Evolutionary conservation across 257 asterid genomes (phyloP).

Genomic region (Ehretia macrophylla): DNA sequence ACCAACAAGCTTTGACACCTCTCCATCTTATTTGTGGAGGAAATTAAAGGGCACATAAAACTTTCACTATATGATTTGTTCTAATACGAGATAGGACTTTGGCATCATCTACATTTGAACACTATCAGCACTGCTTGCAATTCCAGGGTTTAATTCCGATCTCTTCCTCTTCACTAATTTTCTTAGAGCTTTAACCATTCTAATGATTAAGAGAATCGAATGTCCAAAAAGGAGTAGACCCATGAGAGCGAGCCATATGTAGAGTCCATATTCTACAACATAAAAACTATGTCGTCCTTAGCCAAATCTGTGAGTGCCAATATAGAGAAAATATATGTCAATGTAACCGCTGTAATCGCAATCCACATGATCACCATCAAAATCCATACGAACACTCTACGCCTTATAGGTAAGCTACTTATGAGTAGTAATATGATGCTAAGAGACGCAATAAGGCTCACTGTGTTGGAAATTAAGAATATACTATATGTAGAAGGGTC

Average conservation of each 20-base stretch:
- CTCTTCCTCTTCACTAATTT: neutral
- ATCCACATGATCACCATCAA: conserved; percentile 37
- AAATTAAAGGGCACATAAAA: too few relatives aligned
- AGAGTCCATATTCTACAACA: neutral
- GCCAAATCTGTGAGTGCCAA: neutral
- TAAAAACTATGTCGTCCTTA: too few relatives aligned
- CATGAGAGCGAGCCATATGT: neutral
- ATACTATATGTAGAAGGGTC: conserved; percentile 12
- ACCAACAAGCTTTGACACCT: too few relatives aligned
- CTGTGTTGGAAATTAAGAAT: conserved; percentile 29
- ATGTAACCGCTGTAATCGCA: conserved; percentile 26
- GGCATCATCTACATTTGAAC: neutral
- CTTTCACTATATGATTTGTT: too few relatives aligned
- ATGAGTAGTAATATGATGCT: conserved; percentile 30
- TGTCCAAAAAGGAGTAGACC: neutral
- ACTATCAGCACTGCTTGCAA: neutral
- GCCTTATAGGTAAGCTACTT: conserved; percentile 35
- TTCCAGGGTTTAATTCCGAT: neutral
- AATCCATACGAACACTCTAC: conserved; percentile 33
- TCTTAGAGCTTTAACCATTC: neutral
- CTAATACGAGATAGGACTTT: too few relatives aligned
- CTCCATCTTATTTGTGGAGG: too few relatives aligned
- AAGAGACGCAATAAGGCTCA: conserved; percentile 29
- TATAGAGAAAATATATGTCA: conserved; percentile 8
- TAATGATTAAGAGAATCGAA: neutral